A percentile compares a stretch with the other conserved stretches of the same genome.
These are phyloP conservation scores for Diaporthe longicolla DNA, from an alignment of 2,329 filamentous ascomycete genomes.

Conservation along the genomic window DNA sequence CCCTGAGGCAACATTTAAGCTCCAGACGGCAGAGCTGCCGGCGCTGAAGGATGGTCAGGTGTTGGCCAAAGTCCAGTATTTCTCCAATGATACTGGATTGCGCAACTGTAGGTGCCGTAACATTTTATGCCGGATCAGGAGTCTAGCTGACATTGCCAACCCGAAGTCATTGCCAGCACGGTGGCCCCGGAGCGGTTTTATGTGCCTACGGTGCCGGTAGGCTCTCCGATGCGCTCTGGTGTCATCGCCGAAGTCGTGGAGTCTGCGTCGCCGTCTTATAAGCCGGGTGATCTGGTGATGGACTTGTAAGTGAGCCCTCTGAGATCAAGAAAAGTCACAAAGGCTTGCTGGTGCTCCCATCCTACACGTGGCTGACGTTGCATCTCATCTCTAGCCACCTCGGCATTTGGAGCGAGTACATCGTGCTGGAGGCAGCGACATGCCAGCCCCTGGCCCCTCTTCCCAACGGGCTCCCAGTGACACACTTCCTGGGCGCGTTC, in stretches of 20 bases:
- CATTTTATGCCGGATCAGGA: too few species aligned
- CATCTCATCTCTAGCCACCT: constrained; percentile 41
- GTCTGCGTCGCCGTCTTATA: constrained; percentile 44
- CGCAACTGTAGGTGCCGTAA: constrained; percentile 44
- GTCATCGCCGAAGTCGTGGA: constrained; percentile 50
- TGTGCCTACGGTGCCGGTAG: constrained; percentile 46
- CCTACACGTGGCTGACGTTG: neutral
- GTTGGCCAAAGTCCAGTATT: constrained; percentile 47
- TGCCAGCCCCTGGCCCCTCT: constrained; percentile 45
- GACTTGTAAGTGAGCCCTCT: constrained; percentile 34
- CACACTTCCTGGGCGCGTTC: constrained; percentile 49
- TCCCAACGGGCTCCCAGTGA: constrained; percentile 45
- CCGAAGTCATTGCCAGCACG: constrained; percentile 46
- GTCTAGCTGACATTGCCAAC: neutral
- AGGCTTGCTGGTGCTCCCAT: neutral
- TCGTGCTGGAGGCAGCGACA: constrained; percentile 46
- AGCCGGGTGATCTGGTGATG: constrained; percentile 47
- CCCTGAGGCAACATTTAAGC: constrained; percentile 49
- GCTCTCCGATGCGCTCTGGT: constrained; percentile 49
- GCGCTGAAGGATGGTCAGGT: constrained; percentile 47
- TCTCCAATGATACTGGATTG: constrained; percentile 51
- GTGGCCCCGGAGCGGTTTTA: constrained; percentile 49
- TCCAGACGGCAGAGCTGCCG: constrained; percentile 47
- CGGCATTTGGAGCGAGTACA: constrained; percentile 48
- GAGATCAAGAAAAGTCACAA: neutral